phyloP scores from a whole-genome alignment of 176 grass and related monocot genomes.

The Canna indica region DNA sequence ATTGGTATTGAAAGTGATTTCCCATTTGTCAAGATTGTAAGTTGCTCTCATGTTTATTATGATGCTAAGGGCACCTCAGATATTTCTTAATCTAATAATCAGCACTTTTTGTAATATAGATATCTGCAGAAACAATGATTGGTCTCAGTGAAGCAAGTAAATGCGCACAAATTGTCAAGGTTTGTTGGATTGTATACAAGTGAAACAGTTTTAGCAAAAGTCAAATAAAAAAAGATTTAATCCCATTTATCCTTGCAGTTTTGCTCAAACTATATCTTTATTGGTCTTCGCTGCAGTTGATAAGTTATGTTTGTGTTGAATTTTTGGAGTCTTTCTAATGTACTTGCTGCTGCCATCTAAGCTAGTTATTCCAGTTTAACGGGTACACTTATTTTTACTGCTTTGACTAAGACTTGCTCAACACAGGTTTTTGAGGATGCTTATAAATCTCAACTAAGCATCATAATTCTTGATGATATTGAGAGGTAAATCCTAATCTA shows the following conservation, averaged over 20 bases:
- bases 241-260: not conserved
- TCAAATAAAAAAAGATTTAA: not conserved
- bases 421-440: constrained; percentile 95
- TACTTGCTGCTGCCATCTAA: not conserved
- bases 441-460: constrained; percentile 91
- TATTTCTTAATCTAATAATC: not conserved
- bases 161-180: constrained; percentile 90
- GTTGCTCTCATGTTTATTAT: constrained; percentile 16
- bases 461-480: constrained; percentile 98
- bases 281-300: not conserved
- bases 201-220: not conserved
- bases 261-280: not conserved
- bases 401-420: not conserved
- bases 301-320: no score
- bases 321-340: not conserved
- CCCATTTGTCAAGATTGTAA: constrained; percentile 95
- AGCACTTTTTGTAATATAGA: constrained; percentile 21
- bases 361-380: not conserved
- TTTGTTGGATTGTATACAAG: constrained; percentile 20
- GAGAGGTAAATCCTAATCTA: constrained; percentile 32
- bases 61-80: not conserved
- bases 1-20: constrained; percentile 96
- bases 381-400: not conserved
- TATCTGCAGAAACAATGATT: constrained; percentile 96
- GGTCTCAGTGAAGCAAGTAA: constrained; percentile 88